A percentile compares a stretch with the other conserved stretches of the same genome.
Conservation (phyloP, 176 grass and related monocot genomes). For the Dactylis glomerata region DNA sequence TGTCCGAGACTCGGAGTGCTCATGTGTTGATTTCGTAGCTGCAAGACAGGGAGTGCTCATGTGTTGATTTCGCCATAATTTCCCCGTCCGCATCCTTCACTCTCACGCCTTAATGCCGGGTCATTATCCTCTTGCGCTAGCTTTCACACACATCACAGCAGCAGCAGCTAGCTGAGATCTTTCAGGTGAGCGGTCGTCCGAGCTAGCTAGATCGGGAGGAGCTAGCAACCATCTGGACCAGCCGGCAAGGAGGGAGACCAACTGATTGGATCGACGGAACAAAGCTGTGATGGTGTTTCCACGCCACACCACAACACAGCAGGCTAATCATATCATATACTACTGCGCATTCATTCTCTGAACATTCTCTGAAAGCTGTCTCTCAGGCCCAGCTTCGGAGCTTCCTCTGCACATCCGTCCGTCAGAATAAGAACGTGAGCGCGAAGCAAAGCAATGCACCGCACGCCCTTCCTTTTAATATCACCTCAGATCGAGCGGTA, state of each 20-base stretch:
- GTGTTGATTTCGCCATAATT: neutral
- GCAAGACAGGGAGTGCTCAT: too few relatives aligned
- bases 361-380: conserved; percentile 17
- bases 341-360: neutral
- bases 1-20: too few relatives aligned
- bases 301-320: neutral
- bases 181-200: neutral
- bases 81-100: neutral
- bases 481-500: neutral
- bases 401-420: neutral
- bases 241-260: neutral
- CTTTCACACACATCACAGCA: neutral
- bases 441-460: conserved; percentile 19
- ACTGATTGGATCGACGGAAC: conserved; percentile 18
- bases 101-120: neutral
- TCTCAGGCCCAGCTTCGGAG: neutral
- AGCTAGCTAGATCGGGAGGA: neutral
- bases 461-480: neutral
- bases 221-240: too few relatives aligned
- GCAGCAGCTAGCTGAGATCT: neutral
- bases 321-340: too few relatives aligned
- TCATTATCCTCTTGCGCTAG: neutral
- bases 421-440: neutral
- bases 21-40: too few relatives aligned
- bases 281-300: neutral